Evolutionary conservation across 495 filamentous ascomycete genomes (phyloP).

Genomic region (Neurospora sp.): DNA sequence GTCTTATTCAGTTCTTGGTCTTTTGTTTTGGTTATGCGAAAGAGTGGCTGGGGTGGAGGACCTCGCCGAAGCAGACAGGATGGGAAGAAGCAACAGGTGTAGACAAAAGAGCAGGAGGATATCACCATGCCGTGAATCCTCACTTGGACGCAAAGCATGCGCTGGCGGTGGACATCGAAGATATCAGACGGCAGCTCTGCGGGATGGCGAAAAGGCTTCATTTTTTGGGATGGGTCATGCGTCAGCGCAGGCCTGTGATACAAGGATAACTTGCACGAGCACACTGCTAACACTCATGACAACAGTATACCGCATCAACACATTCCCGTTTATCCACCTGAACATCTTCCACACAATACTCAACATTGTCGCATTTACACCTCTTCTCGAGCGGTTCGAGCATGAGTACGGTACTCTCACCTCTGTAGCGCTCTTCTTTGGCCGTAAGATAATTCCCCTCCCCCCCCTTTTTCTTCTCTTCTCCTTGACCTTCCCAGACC

Average conservation of each 20-base stretch:
- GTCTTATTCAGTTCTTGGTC: slow-evolving; percentile 23
- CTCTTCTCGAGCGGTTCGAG: slow-evolving; percentile 86
- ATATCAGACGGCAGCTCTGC: neutral
- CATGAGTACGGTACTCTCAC: slow-evolving; percentile 87
- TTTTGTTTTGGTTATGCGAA: neutral
- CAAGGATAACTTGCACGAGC: neutral
- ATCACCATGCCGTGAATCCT: neutral
- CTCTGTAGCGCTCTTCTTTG: slow-evolving; percentile 71
- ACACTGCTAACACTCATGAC: neutral
- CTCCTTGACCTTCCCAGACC: neutral
- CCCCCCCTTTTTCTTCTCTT: neutral
- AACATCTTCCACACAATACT: slow-evolving; percentile 69
- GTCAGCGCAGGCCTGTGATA: neutral
- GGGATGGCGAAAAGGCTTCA: neutral
- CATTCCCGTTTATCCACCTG: slow-evolving; percentile 79
- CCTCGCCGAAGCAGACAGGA: neutral
- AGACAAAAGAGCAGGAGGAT: neutral
- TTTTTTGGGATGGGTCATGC: neutral
- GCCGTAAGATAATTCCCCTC: slow-evolving; percentile 50
- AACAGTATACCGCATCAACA: slow-evolving; percentile 85
- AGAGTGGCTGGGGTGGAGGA: neutral
- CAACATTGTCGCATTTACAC: slow-evolving; percentile 69
- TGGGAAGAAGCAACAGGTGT: neutral
- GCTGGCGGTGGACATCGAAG: neutral
- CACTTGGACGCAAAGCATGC: neutral